phyloP scores from a whole-genome alignment of 2,329 filamentous ascomycete genomes.

The Fusarium sambucinum region DNA sequence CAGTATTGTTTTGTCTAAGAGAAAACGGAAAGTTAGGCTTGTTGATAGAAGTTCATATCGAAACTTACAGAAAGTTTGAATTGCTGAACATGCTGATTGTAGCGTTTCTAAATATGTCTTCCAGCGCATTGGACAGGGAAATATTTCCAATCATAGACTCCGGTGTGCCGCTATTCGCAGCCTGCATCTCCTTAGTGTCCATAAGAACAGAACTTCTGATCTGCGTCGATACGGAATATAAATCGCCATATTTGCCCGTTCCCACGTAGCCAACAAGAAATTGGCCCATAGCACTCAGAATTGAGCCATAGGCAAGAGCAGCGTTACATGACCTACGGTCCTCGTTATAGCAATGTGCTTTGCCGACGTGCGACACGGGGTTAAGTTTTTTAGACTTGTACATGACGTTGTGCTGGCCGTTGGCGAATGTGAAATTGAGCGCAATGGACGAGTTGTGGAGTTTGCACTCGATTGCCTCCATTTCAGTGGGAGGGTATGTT shows the following conservation, averaged over 20 bases:
- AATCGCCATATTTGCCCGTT: no score
- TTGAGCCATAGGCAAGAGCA: no score
- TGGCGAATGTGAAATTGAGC: constrained; percentile 6
- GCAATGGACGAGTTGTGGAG: constrained; percentile 19
- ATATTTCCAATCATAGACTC: background rate
- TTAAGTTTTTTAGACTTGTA: background rate
- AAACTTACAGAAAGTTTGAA: constrained; percentile 5
- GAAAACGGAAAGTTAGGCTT: background rate
- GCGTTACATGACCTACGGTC: no score
- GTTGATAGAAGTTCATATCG: accelerated
- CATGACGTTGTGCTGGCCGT: background rate
- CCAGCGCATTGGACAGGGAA: constrained; percentile 9
- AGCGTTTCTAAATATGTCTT: background rate
- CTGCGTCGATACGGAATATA: background rate
- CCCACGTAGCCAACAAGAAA: no score
- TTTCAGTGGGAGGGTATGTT: no score
- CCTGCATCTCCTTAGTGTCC: background rate
- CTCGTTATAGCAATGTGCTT: no score
- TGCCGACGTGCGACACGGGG: no score
- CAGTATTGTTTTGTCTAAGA: background rate
- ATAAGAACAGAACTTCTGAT: background rate
- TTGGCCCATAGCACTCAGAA: constrained; percentile 3
- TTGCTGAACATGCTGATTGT: constrained; percentile 25
- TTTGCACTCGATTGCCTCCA: no score
- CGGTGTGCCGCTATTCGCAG: background rate